Evolutionary conservation across 768 basidiomycete genomes (phyloP).

Genomic region (Omphalotus guepiniiformis): DNA sequence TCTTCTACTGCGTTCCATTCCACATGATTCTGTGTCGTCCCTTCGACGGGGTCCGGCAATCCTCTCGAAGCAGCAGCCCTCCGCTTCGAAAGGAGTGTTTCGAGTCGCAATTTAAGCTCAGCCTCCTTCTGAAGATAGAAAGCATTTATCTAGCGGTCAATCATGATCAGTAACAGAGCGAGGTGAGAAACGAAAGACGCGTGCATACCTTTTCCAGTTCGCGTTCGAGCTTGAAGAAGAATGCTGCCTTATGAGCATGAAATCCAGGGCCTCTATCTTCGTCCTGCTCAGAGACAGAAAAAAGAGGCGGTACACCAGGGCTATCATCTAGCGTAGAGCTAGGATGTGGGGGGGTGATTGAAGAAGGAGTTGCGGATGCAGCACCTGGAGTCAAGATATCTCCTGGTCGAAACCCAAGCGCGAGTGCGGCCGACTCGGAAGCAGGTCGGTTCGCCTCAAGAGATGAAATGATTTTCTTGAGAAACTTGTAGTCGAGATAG

Average conservation of each 20-base stretch:
- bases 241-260: constrained; percentile 92
- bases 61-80: constrained; percentile 75
- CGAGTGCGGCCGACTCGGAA: constrained; percentile 84
- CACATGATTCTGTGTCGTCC: constrained; percentile 60
- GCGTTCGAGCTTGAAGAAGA: constrained; percentile 98
- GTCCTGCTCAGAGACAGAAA: constrained; percentile 59
- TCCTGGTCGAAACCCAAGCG: constrained; percentile 73
- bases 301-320: constrained; percentile 50
- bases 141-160: constrained; percentile 77
- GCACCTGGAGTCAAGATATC: constrained; percentile 36
- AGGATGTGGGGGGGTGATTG: constrained; percentile 26
- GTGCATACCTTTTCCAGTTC: constrained; percentile 88
- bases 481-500: constrained; percentile 97
- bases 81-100: constrained; percentile 91
- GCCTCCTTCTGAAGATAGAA: constrained; percentile 98
- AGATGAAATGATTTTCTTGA: constrained; percentile 98
- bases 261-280: constrained; percentile 79
- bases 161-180: constrained; percentile 7
- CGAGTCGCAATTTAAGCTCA: constrained; percentile 86
- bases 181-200: constrained; percentile 5
- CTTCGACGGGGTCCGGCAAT: constrained; percentile 62
- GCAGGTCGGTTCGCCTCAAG: constrained; percentile 86
- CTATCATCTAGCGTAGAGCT: constrained; percentile 30
- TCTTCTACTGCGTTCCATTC: constrained; percentile 98
- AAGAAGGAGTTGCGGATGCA: constrained; percentile 27